These are phyloP conservation scores for Rhynchosporium secalis DNA, from an alignment of 2,329 filamentous ascomycete genomes.

Conservation along the genomic window DNA sequence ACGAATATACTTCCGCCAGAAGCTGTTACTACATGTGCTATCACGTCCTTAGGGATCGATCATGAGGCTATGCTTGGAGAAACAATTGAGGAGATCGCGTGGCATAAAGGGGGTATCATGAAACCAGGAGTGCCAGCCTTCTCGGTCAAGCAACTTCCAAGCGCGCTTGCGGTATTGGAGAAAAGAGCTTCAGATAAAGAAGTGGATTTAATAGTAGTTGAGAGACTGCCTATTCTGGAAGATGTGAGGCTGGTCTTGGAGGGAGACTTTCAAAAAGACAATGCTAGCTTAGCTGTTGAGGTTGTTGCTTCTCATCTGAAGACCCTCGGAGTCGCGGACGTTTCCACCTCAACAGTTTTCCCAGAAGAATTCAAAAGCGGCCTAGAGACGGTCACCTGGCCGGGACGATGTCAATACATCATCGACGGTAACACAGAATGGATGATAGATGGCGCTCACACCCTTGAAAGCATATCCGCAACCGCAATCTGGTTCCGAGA, in stretches of 20 bases:
- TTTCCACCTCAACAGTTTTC: slow-evolving; percentile 40
- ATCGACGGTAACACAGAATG: slow-evolving; percentile 63
- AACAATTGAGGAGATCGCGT: slow-evolving; percentile 79
- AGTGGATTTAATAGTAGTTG: slow-evolving; percentile 29
- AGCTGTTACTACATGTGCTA: slow-evolving; percentile 61
- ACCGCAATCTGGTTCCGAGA: slow-evolving; percentile 77
- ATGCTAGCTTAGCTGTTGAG: slow-evolving; percentile 57
- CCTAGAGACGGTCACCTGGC: slow-evolving; percentile 71
- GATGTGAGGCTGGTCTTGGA: slow-evolving; percentile 49
- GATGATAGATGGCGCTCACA: slow-evolving; percentile 95
- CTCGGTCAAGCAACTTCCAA: slow-evolving; percentile 57
- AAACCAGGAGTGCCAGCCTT: slow-evolving; percentile 66
- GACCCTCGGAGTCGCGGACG: slow-evolving; percentile 40
- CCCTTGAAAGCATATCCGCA: slow-evolving; percentile 80
- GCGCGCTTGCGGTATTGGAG: slow-evolving; percentile 60
- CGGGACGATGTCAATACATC: slow-evolving; percentile 72
- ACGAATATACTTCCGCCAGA: slow-evolving; percentile 75
- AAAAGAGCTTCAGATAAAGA: slow-evolving; percentile 51
- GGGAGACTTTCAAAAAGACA: slow-evolving; percentile 57
- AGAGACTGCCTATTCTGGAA: slow-evolving; percentile 41
- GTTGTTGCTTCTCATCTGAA: slow-evolving; percentile 54
- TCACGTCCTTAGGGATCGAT: slow-evolving; percentile 83
- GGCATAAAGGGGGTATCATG: slow-evolving; percentile 90
- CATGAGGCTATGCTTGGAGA: slow-evolving; percentile 78
- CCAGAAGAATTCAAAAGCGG: slow-evolving; percentile 68